A percentile compares a stretch with the other conserved stretches of the same genome.
phyloP scores from a whole-genome alignment of 2,329 filamentous ascomycete genomes.

The Furcasterigmium furcatum region DNA sequence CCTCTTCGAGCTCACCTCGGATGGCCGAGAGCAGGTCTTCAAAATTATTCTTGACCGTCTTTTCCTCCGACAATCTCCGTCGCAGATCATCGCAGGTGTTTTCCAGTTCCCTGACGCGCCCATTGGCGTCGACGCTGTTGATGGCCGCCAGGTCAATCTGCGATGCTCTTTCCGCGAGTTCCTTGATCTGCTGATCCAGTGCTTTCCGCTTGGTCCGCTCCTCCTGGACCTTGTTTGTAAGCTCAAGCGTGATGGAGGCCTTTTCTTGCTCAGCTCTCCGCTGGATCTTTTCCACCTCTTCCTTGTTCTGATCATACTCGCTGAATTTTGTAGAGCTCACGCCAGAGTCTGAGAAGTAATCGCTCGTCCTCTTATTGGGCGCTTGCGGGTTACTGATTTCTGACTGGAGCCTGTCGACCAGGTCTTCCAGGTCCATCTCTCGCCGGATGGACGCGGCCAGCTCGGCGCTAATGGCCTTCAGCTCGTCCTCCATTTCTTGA shows the following conservation, averaged over 20 bases:
- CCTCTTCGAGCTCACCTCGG: conserved; percentile 75
- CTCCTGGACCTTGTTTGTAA: conserved; percentile 78
- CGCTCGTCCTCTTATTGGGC: conserved; percentile 76
- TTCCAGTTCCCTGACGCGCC: conserved; percentile 75
- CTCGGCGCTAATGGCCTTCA: conserved; percentile 90
- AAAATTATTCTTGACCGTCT: conserved; percentile 85
- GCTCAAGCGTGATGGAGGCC: conserved; percentile 78
- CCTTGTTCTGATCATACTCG: conserved; percentile 58
- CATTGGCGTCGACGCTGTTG: conserved; percentile 52
- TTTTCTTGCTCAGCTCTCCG: conserved; percentile 87
- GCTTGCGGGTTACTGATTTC: conserved; percentile 61
- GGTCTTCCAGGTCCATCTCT: conserved; percentile 94
- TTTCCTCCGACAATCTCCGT: conserved; percentile 79
- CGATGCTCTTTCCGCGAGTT: conserved; percentile 75
- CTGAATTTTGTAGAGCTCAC: conserved; percentile 79
- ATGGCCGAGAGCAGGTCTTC: conserved; percentile 87
- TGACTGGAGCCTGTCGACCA: conserved; percentile 83
- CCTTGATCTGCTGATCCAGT: conserved; percentile 80
- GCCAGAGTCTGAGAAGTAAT: conserved; percentile 97
- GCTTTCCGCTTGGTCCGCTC: conserved; percentile 73
- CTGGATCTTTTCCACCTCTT: conserved; percentile 79
- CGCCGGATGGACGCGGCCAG: conserved; percentile 88
- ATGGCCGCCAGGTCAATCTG: conserved; percentile 54
- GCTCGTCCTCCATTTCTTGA: conserved; percentile 89
- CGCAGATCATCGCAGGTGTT: conserved; percentile 76